These are phyloP conservation scores for Claviceps africana DNA, from an alignment of 2,329 filamentous ascomycete genomes.

Conservation along the genomic window DNA sequence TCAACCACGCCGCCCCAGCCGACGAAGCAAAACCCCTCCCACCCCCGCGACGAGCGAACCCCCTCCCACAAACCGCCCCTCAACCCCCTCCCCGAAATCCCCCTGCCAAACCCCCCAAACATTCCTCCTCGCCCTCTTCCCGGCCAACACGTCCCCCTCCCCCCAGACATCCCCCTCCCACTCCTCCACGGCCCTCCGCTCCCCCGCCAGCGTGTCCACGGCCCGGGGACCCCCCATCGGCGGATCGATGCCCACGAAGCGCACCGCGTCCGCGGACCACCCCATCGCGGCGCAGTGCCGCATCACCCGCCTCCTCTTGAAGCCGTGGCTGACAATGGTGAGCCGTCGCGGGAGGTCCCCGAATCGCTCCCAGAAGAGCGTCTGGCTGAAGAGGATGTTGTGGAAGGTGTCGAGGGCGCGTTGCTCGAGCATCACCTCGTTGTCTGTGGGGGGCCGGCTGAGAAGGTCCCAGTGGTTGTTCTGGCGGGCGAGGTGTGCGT, in stretches of 20 bases:
- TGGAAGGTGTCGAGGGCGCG: neutral
- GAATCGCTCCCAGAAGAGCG: neutral
- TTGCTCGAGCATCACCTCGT: neutral
- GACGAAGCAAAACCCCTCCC: neutral
- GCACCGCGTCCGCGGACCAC: neutral
- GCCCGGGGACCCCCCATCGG: neutral
- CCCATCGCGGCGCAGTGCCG: neutral
- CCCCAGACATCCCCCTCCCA: neutral
- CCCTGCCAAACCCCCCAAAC: neutral
- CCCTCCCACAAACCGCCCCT: neutral
- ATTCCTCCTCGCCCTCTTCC: neutral
- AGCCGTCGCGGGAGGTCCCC: neutral
- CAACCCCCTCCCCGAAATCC: neutral
- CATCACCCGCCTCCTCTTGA: neutral
- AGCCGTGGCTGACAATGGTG: neutral
- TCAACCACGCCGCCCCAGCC: too few relatives aligned
- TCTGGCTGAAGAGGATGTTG: neutral
- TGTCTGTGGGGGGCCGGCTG: neutral
- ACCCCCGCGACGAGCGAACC: too few relatives aligned
- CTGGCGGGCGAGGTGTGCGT: neutral
- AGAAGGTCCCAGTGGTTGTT: neutral
- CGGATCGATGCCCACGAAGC: neutral
- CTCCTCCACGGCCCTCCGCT: neutral
- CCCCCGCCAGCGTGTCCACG: neutral
- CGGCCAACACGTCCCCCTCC: neutral